A percentile compares a stretch with the other conserved stretches of the same genome.
Evolutionary conservation across 352 stramenopile species (phyloP).

Genomic region (Globisporangium canariense): DNA sequence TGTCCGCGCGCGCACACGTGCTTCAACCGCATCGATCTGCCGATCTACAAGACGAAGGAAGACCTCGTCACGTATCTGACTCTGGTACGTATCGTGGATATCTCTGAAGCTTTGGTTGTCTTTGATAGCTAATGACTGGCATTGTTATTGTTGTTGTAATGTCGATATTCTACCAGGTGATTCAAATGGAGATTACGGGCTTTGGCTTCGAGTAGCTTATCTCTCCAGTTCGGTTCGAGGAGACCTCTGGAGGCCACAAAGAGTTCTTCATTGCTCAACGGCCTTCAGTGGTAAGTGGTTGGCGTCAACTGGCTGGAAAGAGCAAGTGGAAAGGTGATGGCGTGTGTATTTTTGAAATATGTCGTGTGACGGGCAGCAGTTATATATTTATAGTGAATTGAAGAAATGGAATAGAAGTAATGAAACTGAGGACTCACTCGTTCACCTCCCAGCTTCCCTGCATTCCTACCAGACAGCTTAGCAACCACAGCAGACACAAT

Average conservation of each 20-base stretch:
- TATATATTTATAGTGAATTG: conserved; percentile 6
- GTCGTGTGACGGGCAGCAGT: neutral
- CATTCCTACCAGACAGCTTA: neutral
- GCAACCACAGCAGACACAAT: neutral
- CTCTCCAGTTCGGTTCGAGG: neutral
- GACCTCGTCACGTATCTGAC: conserved; percentile 85
- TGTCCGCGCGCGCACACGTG: conserved; percentile 85
- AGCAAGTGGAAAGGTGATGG: neutral
- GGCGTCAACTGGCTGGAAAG: neutral
- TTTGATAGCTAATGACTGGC: neutral
- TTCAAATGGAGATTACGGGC: conserved; percentile 88
- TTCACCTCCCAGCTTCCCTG: neutral
- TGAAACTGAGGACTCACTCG: neutral
- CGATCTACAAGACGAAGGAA: conserved; percentile 71
- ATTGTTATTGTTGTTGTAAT: conserved; percentile 10
- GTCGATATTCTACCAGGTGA: conserved; percentile 36
- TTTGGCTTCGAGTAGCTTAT: conserved; percentile 48
- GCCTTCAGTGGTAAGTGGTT: neutral
- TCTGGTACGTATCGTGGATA: conserved; percentile 61
- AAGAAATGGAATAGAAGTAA: neutral
- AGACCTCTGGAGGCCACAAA: neutral
- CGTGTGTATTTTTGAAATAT: neutral
- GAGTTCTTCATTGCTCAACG: neutral
- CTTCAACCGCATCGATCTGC: conserved; percentile 88
- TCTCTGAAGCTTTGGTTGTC: neutral